These are phyloP conservation scores for Fusarium sp. DNA, from an alignment of 2,329 filamentous ascomycete genomes.

Conservation along the genomic window DNA sequence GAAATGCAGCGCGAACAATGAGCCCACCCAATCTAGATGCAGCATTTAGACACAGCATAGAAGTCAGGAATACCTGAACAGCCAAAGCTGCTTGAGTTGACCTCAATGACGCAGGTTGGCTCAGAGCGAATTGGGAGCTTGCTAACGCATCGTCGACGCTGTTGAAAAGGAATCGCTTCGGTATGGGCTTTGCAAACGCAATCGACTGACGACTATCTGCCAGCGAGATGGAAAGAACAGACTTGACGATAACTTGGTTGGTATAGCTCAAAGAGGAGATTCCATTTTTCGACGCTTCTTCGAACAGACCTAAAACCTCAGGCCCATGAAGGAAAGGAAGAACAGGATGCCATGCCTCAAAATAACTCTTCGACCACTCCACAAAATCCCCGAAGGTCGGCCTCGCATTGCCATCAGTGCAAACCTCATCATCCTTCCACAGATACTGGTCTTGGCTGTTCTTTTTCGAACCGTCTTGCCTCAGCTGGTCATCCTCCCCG, in stretches of 20 bases:
- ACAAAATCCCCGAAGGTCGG: conserved; percentile 61
- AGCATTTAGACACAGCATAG: conserved; percentile 67
- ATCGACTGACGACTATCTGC: conserved; percentile 62
- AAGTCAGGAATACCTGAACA: conserved; percentile 66
- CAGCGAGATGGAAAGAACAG: conserved; percentile 65
- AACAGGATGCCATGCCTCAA: conserved; percentile 68
- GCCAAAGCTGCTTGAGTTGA: conserved; percentile 64
- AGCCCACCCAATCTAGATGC: conserved; percentile 67
- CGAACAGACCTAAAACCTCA: conserved; percentile 60
- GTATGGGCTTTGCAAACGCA: conserved; percentile 49
- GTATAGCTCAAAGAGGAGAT: conserved; percentile 48
- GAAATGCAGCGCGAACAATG: conserved; percentile 66
- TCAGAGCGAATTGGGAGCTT: conserved; percentile 60
- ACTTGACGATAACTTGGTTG: conserved; percentile 59
- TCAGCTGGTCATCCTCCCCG: conserved; percentile 66
- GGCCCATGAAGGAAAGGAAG: conserved; percentile 69
- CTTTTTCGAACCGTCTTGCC: conserved; percentile 36
- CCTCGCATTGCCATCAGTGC: no score
- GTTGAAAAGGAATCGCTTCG: conserved; percentile 59
- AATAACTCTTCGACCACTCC: conserved; percentile 64
- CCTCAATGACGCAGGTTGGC: conserved; percentile 60
- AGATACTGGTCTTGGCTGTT: conserved; percentile 40
- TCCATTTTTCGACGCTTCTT: conserved; percentile 54
- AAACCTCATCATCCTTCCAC: conserved; percentile 53
- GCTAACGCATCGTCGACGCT: conserved; percentile 63